Percentiles rank a stretch among this genome's conserved stretches.
phyloP scores from a whole-genome alignment of 257 asterid genomes.

The Solanum pinnatisectum region DNA sequence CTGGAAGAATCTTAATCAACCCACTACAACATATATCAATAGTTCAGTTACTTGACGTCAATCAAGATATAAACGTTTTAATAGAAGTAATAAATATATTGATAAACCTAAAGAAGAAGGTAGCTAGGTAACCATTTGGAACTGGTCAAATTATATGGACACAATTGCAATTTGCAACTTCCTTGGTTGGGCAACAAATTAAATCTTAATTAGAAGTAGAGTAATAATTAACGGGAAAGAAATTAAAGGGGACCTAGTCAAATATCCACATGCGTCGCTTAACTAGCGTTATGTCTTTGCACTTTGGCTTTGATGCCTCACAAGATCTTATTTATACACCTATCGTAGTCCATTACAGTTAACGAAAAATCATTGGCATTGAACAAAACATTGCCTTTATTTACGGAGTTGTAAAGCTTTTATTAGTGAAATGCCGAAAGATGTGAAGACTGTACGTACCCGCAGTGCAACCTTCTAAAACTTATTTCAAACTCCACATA shows the following conservation, averaged over 20 bases:
- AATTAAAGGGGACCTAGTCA: neutral
- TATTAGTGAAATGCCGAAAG: too few species aligned
- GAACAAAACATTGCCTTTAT: too few species aligned
- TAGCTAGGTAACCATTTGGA: neutral
- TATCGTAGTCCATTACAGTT: neutral
- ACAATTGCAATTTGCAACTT: neutral
- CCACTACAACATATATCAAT: too few species aligned
- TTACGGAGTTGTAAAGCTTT: too few species aligned
- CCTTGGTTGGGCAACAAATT: neutral
- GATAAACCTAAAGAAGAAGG: neutral
- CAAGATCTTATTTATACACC: neutral
- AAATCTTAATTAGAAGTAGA: neutral
- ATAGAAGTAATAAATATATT: neutral
- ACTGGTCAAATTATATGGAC: neutral
- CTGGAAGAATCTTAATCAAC: rapidly evolving
- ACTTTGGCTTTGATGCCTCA: neutral
- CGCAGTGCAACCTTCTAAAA: neutral
- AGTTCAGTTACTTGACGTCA: too few species aligned
- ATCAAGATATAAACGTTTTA: rapidly evolving
- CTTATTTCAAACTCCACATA: neutral
- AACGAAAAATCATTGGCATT: neutral
- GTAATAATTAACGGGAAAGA: neutral
- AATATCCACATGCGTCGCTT: neutral
- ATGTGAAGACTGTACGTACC: too few species aligned
- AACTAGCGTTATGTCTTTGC: neutral